phyloP scores from a whole-genome alignment of 345 rosid genomes.

The Conringia planisiliqua region DNA sequence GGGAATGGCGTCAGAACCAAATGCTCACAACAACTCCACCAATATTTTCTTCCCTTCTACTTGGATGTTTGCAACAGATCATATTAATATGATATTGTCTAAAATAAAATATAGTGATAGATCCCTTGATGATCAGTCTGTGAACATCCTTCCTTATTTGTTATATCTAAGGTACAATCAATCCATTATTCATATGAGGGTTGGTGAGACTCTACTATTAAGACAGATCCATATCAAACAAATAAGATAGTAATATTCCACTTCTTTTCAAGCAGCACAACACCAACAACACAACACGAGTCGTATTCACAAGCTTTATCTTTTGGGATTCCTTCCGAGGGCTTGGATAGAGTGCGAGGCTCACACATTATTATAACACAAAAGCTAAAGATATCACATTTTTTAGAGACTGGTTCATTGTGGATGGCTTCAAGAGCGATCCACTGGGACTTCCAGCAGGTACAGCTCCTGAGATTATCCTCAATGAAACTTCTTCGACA shows the following conservation, averaged over 20 bases:
- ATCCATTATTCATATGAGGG: neutral
- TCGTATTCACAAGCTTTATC: neutral
- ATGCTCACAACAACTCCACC: conserved; percentile 2
- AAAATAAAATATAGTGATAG: neutral
- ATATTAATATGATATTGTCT: neutral
- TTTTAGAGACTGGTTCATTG: no score
- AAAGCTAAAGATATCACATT: no score
- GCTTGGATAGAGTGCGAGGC: no score
- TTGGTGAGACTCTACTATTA: neutral
- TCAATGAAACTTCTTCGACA: no score
- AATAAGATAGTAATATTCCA: neutral
- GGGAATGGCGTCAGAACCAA: neutral
- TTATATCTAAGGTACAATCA: neutral
- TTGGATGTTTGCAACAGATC: neutral
- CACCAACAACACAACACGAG: neutral
- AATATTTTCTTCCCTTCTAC: neutral
- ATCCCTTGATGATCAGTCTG: neutral
- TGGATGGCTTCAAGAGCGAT: no score
- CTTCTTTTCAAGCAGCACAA: conserved; percentile 1
- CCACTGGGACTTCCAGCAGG: no score
- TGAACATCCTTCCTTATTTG: neutral
- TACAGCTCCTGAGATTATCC: no score
- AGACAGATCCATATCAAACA: neutral
- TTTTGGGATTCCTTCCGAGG: no score
- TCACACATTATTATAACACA: no score